phyloP scores from a whole-genome alignment of 257 asterid genomes.

The Solanum dulcamara region DNA sequence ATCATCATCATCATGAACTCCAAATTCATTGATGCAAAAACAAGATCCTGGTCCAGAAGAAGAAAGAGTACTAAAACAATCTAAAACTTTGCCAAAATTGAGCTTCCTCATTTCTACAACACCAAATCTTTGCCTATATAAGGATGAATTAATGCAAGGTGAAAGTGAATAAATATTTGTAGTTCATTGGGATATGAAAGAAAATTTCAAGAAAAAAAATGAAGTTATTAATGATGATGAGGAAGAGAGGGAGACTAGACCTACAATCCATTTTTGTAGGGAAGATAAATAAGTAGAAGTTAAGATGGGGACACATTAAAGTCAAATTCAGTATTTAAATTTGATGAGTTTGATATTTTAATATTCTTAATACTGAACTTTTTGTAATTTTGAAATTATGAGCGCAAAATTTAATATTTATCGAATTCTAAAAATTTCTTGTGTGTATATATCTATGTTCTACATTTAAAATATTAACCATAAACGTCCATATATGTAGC shows the following conservation, averaged over 20 bases:
- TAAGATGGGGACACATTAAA: background rate
- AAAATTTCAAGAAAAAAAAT: background rate
- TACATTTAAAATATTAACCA: background rate
- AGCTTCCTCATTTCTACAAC: slow-evolving; percentile 25
- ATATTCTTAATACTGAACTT: background rate
- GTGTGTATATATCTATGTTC: background rate
- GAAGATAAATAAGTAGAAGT: background rate
- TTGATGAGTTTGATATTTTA: background rate
- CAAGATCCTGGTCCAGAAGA: slow-evolving; percentile 19
- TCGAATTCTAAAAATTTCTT: background rate
- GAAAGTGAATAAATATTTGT: background rate
- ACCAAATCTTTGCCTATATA: background rate
- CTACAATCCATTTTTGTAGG: background rate
- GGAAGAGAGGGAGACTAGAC: background rate
- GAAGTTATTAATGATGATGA: background rate
- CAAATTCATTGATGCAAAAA: slow-evolving; percentile 15
- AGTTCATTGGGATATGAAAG: background rate
- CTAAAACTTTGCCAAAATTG: slow-evolving; percentile 25
- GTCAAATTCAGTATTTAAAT: background rate
- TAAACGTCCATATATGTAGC: background rate
- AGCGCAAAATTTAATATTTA: background rate
- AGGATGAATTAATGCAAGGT: background rate
- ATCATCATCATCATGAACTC: background rate
- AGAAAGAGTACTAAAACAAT: slow-evolving; percentile 15
- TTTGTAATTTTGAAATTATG: background rate